A percentile compares a stretch with the other conserved stretches of the same genome.
Evolutionary conservation across 345 rosid species (phyloP).

Genomic region (Clarkia xantiana): DNA sequence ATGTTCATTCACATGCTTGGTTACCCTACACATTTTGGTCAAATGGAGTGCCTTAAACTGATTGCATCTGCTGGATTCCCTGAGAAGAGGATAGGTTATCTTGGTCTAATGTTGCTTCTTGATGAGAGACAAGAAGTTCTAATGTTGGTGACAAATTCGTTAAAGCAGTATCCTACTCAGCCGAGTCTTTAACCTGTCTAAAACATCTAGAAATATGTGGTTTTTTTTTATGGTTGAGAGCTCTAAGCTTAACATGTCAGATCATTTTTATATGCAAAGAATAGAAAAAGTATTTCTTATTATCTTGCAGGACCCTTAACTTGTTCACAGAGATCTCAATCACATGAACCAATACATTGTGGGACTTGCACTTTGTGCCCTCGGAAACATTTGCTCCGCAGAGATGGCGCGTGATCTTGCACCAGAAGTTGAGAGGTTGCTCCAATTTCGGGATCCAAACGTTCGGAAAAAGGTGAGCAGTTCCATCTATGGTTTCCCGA

Average conservation of each 20-base stretch:
- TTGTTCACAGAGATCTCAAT: constrained; percentile 73
- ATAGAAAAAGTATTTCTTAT: constrained; percentile 1
- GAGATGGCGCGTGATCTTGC: constrained; percentile 99
- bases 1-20: constrained; percentile 99
- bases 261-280: no score
- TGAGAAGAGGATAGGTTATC: constrained; percentile 98
- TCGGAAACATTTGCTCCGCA: constrained; percentile 95
- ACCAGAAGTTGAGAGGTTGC: constrained; percentile 91
- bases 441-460: constrained; percentile 98
- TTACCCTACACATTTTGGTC: constrained; percentile 98
- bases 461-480: constrained; percentile 74
- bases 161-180: constrained; percentile 96
- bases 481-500: neutral
- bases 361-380: constrained; percentile 99
- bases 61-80: constrained; percentile 97
- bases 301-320: constrained; percentile 42
- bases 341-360: constrained; percentile 93
- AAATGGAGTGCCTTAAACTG: constrained; percentile 95
- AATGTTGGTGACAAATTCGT: constrained; percentile 98
- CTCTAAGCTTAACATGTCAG: no score
- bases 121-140: constrained; percentile 99
- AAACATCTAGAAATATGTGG: no score
- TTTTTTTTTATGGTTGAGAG: no score
- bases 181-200: no score
- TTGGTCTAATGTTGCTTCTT: constrained; percentile 94